Percentiles rank a stretch among this genome's conserved stretches.
phyloP scores from a whole-genome alignment of 2,329 filamentous ascomycete genomes.

The Fusarium chaquense region DNA sequence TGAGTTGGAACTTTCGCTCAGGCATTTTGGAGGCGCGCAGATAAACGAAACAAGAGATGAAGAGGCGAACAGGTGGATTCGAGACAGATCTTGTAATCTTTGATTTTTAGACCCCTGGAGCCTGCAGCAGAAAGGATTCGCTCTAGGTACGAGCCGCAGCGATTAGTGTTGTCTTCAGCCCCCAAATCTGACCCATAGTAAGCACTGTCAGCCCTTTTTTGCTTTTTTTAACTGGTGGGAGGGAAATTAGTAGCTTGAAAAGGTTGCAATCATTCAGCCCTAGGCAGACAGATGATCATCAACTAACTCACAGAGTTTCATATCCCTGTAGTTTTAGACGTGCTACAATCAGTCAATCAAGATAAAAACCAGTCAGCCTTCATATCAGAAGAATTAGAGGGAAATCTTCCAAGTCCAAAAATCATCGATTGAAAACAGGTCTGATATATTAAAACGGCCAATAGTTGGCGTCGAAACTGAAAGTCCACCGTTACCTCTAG shows the following conservation, averaged over 20 bases:
- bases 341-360: background rate
- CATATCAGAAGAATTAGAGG: too few relatives aligned
- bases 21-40: background rate
- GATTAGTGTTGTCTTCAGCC: background rate
- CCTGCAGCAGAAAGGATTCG: background rate
- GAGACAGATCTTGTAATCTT: background rate
- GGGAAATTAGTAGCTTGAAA: background rate
- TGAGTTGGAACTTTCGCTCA: background rate
- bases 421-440: background rate
- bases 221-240: background rate
- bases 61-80: background rate
- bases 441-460: background rate
- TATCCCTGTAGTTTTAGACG: background rate
- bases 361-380: background rate
- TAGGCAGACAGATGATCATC: background rate
- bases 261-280: background rate
- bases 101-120: background rate
- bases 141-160: background rate
- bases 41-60: background rate
- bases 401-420: background rate
- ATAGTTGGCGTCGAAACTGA: background rate
- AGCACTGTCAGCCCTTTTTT: background rate
- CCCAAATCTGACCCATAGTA: background rate
- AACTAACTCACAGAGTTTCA: background rate
- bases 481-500: background rate